phyloP scores from a whole-genome alignment of 768 basidiomycete genomes.

The Gautieria morchelliformis region DNA sequence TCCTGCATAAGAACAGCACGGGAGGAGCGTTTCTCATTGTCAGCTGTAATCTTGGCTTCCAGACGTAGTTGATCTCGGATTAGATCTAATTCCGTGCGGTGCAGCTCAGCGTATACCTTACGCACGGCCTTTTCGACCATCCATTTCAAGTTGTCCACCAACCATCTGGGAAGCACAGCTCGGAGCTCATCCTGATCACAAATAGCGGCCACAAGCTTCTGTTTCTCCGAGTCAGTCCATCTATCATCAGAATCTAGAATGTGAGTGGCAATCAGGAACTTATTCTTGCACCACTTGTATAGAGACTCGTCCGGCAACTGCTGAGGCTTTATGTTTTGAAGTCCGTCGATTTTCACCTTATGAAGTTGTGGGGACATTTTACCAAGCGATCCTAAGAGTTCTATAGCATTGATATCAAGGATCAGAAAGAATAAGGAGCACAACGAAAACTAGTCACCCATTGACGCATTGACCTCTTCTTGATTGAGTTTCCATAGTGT shows the following conservation, averaged over 20 bases:
- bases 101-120: not conserved
- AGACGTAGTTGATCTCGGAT: not conserved
- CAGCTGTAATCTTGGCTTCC: not conserved
- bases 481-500: not conserved
- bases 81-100: not conserved
- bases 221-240: not conserved
- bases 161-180: not conserved
- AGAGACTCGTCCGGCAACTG: not conserved
- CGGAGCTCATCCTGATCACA: not conserved
- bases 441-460: not conserved
- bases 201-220: not conserved
- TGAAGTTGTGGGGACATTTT: not conserved
- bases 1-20: not conserved
- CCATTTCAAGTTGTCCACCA: not conserved
- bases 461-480: not conserved
- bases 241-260: not conserved
- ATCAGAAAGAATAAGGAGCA: not conserved
- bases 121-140: not conserved
- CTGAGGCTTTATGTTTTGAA: not conserved
- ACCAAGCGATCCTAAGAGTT: not conserved
- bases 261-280: not conserved
- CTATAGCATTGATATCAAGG: not conserved
- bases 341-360: not conserved
- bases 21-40: not conserved
- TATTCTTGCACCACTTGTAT: not conserved